Conservation (phyloP, 441 rosid genomes). For the Gossypium schwendimanii region DNA sequence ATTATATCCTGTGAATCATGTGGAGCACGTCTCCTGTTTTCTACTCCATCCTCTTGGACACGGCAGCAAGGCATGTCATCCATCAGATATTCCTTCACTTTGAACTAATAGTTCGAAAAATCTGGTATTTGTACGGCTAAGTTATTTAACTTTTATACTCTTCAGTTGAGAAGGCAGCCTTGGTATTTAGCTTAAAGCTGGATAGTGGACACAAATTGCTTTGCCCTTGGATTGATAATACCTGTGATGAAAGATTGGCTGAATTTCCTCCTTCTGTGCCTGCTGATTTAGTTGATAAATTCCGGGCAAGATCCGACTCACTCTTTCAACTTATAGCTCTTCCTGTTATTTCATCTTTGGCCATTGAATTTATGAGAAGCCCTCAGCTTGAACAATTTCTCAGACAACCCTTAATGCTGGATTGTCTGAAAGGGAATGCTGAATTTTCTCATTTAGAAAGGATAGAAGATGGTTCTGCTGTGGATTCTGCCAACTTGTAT, state of each 20-base stretch:
- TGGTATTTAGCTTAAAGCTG: slow-evolving; percentile 82
- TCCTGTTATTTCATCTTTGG: slow-evolving; percentile 65
- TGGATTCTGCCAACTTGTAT: slow-evolving; percentile 42
- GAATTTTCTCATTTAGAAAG: slow-evolving; percentile 23
- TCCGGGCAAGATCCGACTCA: slow-evolving; percentile 43
- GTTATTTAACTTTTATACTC: slow-evolving; percentile 10
- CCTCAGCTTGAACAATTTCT: slow-evolving; percentile 61
- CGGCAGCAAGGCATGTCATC: slow-evolving; percentile 60
- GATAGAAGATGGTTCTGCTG: slow-evolving; percentile 32
- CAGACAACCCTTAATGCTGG: slow-evolving; percentile 25
- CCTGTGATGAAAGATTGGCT: slow-evolving; percentile 73
- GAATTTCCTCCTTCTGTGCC: slow-evolving; percentile 78
- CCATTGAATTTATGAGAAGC: slow-evolving; percentile 56
- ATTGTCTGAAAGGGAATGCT: slow-evolving; percentile 12
- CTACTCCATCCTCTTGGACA: slow-evolving; percentile 81
- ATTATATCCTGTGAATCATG: slow-evolving; percentile 79
- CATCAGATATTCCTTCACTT: background rate
- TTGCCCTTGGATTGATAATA: slow-evolving; percentile 81
- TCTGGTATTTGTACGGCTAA: background rate
- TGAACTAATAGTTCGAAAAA: background rate
- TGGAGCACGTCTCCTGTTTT: slow-evolving; percentile 75
- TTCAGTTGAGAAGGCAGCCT: slow-evolving; percentile 83
- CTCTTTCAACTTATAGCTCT: slow-evolving; percentile 58
- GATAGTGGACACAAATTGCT: slow-evolving; percentile 71
- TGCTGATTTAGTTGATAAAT: slow-evolving; percentile 60